Evolutionary conservation across 768 basidiomycete genomes (phyloP), one percentile per base, ranked within the genome.

Genomic region (Trametes cubensis): DNA sequence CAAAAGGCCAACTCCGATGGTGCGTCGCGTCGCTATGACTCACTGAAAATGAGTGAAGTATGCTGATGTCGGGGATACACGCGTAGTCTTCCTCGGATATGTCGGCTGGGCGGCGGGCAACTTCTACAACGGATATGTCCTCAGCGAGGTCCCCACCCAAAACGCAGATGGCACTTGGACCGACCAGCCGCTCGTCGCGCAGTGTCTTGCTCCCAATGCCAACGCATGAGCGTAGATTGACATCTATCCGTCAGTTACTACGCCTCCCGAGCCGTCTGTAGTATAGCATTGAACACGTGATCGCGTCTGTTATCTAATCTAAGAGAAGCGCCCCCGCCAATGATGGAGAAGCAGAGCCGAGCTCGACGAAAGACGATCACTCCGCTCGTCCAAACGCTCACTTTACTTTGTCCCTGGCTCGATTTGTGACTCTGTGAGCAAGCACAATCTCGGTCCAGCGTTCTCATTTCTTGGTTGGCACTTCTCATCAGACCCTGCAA

Each of bases 81-180:
- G 73, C 42, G 72, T 73, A 45, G 76, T 67, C 34, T 75, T 82
- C 55, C 68, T 77, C 44, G 84, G 84, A 17, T 85, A 82, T 74
- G 74, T 80, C 26, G 75, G 79, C 39, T 84, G 83, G 84, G 76
- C 80, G 60, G 84, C 79, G 50, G 83, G 83, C 47, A 73, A 78
- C 8, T 85, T 84, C 71, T 78, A 78, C 62, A 75, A 79, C 1
- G 76, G 73, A 42, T 85, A 85, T 68, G 74, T 74, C n/a, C 75
- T 84, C 42, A 75, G 78, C 20, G 72, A 83, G 53, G 80, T 79
- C 11, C 84, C 84, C 17, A 61, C 59, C 11, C 50, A 62, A 17
- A 78, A 77, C 69, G 65, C 76, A 28, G 73, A 81, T 64, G 79
- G 79, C 41, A 28, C 41, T n/a, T 64, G 62, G 62, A 72, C 75